A percentile compares a stretch with the other conserved stretches of the same genome.
Conservation (phyloP, 23 red algal species). For the Pyropia yezoensis region DNA sequence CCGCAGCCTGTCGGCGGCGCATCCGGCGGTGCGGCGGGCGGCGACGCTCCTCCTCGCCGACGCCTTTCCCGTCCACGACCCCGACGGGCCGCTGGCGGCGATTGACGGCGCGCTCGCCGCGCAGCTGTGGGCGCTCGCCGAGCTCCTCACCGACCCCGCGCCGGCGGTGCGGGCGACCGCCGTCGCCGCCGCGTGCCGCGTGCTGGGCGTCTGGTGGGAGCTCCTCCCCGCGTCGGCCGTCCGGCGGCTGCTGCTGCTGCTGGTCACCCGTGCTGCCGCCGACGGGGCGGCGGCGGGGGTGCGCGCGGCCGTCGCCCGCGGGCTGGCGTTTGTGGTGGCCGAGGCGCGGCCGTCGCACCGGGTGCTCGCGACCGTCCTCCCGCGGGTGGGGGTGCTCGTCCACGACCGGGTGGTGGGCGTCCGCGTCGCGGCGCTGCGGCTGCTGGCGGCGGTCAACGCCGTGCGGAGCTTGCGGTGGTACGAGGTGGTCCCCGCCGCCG, state of each 20-base stretch:
- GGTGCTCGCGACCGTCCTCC: slow-evolving; percentile 12
- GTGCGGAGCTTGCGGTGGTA: slow-evolving; percentile 40
- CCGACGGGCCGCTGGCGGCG: slow-evolving; percentile 9
- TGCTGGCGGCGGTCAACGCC: slow-evolving; percentile 21
- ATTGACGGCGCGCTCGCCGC: slow-evolving; percentile 8
- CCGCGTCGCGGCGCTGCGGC: slow-evolving; percentile 18
- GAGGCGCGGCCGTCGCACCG: slow-evolving; percentile 19
- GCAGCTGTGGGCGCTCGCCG: slow-evolving; percentile 22
- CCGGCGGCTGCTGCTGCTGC: slow-evolving; percentile 34
- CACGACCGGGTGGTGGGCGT: slow-evolving; percentile 36
- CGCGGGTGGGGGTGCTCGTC: slow-evolving; percentile 18
- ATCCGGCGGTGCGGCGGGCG: slow-evolving; percentile 24
- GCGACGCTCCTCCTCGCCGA: slow-evolving; percentile 43
- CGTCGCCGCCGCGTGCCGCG: slow-evolving; percentile 22
- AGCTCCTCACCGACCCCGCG: slow-evolving; percentile 40
- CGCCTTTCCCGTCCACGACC: slow-evolving; percentile 52
- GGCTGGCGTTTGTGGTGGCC: slow-evolving; percentile 19
- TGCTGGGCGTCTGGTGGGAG: slow-evolving; percentile 36
- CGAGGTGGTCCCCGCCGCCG: slow-evolving; percentile 38
- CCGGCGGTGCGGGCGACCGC: slow-evolving; percentile 32
- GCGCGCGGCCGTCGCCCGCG: slow-evolving; percentile 30
- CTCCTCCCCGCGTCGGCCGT: slow-evolving; percentile 13
- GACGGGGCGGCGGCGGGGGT: slow-evolving; percentile 24
- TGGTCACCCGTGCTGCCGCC: slow-evolving; percentile 21
- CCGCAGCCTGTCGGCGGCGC: slow-evolving; percentile 29